These are phyloP conservation scores for Cicer chorassanicum DNA, from an alignment of 306 rosid genomes.

Conservation along the genomic window DNA sequence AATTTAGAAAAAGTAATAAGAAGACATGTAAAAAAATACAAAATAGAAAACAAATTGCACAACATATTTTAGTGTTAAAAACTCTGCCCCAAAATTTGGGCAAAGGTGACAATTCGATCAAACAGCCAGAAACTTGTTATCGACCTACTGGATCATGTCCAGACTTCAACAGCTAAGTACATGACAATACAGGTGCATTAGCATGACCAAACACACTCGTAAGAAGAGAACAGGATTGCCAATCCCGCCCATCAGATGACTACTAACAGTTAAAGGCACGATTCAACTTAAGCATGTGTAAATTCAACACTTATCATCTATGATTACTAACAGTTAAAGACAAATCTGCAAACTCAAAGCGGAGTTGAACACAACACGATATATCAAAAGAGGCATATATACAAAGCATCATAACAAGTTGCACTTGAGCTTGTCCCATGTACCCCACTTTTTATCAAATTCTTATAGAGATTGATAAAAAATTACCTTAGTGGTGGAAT, in stretches of 20 bases:
- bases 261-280: no score
- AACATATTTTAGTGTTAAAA: neutral
- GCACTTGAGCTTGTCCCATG: conserved; percentile 7
- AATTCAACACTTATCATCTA: conserved; percentile 1
- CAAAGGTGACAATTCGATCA: neutral
- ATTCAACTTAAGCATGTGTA: conserved; percentile 12
- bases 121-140: conserved; percentile 11
- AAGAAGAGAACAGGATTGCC: conserved; percentile 2
- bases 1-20: neutral
- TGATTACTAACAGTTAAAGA: conserved; percentile 6
- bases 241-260: neutral
- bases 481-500: conserved; percentile 87
- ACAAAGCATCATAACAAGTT: conserved; percentile 6
- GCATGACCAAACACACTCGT: conserved; percentile 34
- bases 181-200: conserved; percentile 2
- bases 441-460: conserved; percentile 6
- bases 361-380: neutral
- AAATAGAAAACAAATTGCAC: neutral
- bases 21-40: neutral
- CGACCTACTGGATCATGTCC: neutral
- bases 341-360: neutral
- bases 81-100: conserved; percentile 1
- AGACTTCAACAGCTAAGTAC: conserved; percentile 22
- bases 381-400: conserved; percentile 15
- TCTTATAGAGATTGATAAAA: conserved; percentile 8